Evolutionary conservation across 176 grass and related monocot genomes (phyloP).

Genomic region (Alopecurus myosuroides): DNA sequence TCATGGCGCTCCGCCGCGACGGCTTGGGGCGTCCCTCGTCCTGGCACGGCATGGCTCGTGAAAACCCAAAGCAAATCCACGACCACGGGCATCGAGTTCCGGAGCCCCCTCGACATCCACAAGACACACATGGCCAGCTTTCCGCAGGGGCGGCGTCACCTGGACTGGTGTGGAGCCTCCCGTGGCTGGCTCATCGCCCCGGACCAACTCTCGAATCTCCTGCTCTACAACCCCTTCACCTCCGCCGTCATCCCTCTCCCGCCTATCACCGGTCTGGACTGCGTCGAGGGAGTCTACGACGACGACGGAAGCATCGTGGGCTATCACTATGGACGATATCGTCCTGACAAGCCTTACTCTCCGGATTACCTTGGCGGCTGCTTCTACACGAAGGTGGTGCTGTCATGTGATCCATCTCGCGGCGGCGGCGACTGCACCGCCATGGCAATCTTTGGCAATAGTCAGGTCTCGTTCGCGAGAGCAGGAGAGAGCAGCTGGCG

Average conservation of each 20-base stretch:
- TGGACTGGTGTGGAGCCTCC: not conserved
- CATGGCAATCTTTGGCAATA: not conserved
- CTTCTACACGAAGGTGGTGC: slow-evolving; percentile 2
- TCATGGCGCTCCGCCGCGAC: not conserved
- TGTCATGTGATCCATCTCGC: not conserved
- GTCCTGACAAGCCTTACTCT: not conserved
- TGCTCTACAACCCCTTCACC: slow-evolving; percentile 9
- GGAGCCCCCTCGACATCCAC: not conserved
- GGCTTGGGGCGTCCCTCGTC: not conserved
- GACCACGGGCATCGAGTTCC: not conserved
- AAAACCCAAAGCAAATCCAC: too few relatives aligned
- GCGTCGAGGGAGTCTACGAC: not conserved
- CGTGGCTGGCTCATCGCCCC: not conserved
- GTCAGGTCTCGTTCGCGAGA: not conserved
- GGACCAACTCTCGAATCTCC: not conserved
- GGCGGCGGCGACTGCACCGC: not conserved
- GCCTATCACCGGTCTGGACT: not conserved
- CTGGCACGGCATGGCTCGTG: not conserved
- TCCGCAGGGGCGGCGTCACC: not conserved
- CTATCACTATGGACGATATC: not conserved
- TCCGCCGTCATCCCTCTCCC: not conserved
- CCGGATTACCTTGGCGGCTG: not conserved
- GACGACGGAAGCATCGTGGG: not conserved
- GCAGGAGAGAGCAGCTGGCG: not conserved
- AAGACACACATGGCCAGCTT: not conserved